These are phyloP conservation scores for Phytopythium ostracodes DNA, from an alignment of 352 stramenopile species.

Conservation along the genomic window DNA sequence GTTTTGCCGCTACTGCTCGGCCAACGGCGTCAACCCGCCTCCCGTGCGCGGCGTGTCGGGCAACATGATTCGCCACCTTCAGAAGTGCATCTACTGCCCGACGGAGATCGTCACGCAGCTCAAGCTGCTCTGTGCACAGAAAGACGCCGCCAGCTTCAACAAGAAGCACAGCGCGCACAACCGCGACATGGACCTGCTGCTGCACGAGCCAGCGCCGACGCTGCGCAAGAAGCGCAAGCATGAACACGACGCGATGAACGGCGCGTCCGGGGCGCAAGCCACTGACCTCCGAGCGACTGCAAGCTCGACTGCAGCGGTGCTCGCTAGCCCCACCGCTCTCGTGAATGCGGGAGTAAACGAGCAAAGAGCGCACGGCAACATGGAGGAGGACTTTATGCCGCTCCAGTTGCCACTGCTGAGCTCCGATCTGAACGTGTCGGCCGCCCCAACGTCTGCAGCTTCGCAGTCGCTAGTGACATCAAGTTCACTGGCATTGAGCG, in stretches of 20 bases:
- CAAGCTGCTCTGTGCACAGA: constrained; percentile 60
- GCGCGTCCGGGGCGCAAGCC: not conserved
- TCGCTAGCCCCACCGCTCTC: not conserved
- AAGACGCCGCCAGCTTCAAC: constrained; percentile 68
- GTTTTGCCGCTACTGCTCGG: constrained; percentile 66
- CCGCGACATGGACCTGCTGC: constrained; percentile 30
- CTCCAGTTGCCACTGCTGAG: constrained; percentile 36
- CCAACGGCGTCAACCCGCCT: constrained; percentile 41
- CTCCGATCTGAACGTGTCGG: constrained; percentile 18
- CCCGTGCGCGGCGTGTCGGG: constrained; percentile 64
- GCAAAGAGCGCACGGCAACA: constrained; percentile 1
- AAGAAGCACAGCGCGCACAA: constrained; percentile 51
- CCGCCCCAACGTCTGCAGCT: not conserved
- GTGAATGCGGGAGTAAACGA: not conserved
- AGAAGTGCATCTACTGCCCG: constrained; percentile 76
- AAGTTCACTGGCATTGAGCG: not conserved
- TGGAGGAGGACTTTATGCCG: constrained; percentile 42
- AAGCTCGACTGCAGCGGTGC: not conserved
- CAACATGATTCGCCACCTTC: constrained; percentile 83
- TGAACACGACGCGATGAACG: not conserved
- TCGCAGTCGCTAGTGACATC: not conserved
- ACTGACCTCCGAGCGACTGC: not conserved
- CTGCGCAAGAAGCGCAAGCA: constrained; percentile 24
- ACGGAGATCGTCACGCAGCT: constrained; percentile 63
- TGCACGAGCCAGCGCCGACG: constrained; percentile 22